Base-by-base conservation (phyloP, 192 early-diverging fungal species). In the Phlyctochytrium bullatum region DNA sequence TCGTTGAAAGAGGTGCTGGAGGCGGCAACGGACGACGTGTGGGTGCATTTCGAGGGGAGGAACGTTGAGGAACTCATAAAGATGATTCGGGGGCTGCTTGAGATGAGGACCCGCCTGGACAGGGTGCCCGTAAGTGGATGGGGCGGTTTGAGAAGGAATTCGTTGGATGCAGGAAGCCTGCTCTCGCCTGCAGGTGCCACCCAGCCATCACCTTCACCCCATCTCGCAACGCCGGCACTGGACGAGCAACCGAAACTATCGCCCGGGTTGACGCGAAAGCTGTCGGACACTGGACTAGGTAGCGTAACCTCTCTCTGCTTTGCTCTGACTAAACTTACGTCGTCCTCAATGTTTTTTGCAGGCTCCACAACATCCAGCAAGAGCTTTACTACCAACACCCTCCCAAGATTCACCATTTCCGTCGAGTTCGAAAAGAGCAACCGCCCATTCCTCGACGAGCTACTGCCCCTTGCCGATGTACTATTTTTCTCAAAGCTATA, bases 1-100 rank as follows among this genome's bases (percentile, higher is more conserved):
- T 47, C 40, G 10, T 20, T 57, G 54, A 10, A 24, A 25, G 27
- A 57, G 16, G 27, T 57, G 27, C 27, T 57, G 54, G 54, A 14
- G 28, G 76, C 75, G 23, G 80, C 80, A 34, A 72, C 36, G 29
- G 34, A 32, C 28, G 51, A 47, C 24, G 52, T 73, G 30, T 89
- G 86, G 88, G 76, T 86, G 1, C 88, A 89, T 68, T 89, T 89
- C 68, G 88, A 89, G 67, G 86, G 88, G 3, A 65, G 88, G 10
- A 85, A 85, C 54, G 74, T 82, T 0, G 40, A 59, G 35, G 80
- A 88, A 30, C 75, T 74, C 17, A 68, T 72, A 23, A 59, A 71
- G 28, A 86, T 86, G 80, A 84, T 89, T 10, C 77, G 79, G 24
- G 73, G 78, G 80, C 53, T 74, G 1, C 60, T 88, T 30, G 80